Conservation (phyloP, 805 yeast genomes). For the Lipomyces anomalus region DNA sequence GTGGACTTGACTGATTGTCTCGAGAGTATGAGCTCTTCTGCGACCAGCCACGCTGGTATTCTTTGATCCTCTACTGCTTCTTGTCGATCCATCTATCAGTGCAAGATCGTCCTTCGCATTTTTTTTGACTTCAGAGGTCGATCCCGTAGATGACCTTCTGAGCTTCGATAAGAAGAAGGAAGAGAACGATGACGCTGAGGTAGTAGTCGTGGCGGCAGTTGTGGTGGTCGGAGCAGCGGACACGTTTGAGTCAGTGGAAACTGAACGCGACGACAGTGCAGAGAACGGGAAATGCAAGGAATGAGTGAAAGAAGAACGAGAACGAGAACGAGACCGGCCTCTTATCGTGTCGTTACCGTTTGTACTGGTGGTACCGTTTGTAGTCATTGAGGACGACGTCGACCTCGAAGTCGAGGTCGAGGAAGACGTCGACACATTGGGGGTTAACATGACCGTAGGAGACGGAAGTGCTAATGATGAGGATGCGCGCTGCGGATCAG, state of each 20-base stretch:
- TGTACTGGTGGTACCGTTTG: too few species aligned
- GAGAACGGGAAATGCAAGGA: conserved; percentile 6
- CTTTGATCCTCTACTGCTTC: conserved; percentile 4
- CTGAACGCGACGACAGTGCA: conserved; percentile 13
- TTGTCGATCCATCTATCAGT: conserved; percentile 6
- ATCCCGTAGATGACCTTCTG: conserved; percentile 3
- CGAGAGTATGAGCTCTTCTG: conserved; percentile 22
- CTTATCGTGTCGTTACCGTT: too few species aligned
- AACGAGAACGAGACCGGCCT: too few species aligned
- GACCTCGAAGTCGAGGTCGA: too few species aligned
- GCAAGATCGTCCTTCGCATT: conserved; percentile 8
- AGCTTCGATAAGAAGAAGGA: conserved; percentile 13
- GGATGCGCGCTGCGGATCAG: too few species aligned
- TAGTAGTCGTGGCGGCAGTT: conserved; percentile 6
- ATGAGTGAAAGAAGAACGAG: too few species aligned
- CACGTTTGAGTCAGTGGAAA: conserved; percentile 11
- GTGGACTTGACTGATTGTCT: conserved; percentile 8
- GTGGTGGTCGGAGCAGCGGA: conserved; percentile 6
- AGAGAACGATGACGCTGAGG: conserved; percentile 19
- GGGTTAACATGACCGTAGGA: too few species aligned
- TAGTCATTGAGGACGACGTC: too few species aligned
- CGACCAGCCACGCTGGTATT: too few species aligned
- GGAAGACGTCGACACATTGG: too few species aligned
- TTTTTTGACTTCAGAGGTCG: conserved; percentile 6
- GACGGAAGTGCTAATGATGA: too few species aligned